A percentile compares a stretch with the other conserved stretches of the same genome.
phyloP scores from a whole-genome alignment of 352 stramenopile species.

The Phytophthora pini region DNA sequence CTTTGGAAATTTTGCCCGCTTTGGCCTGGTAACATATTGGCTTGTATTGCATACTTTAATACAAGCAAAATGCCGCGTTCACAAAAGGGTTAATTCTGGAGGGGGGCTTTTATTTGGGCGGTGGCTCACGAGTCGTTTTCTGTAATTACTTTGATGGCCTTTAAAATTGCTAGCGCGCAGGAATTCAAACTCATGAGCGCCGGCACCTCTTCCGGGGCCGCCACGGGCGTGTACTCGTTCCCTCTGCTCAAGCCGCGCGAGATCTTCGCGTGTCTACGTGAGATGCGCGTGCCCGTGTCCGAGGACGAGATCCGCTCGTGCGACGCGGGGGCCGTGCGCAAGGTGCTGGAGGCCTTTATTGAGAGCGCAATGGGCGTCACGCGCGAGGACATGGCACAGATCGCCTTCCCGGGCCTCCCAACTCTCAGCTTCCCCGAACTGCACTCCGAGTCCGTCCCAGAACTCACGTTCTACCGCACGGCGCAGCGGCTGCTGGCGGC shows the following conservation, averaged over 20 bases:
- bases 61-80: too few species aligned
- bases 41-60: too few species aligned
- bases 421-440: slow-evolving; percentile 91
- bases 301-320: slow-evolving; percentile 91
- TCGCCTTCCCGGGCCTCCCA: slow-evolving; percentile 84
- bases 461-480: slow-evolving; percentile 94
- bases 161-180: not conserved
- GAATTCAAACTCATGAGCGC: slow-evolving; percentile 17
- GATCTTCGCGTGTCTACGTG: slow-evolving; percentile 92
- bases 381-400: slow-evolving; percentile 92
- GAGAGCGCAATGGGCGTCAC: slow-evolving; percentile 90
- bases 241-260: slow-evolving; percentile 94
- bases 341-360: slow-evolving; percentile 92
- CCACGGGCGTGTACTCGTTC: slow-evolving; percentile 80
- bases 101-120: too few species aligned
- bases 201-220: not conserved
- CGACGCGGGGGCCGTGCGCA: slow-evolving; percentile 73
- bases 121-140: too few species aligned
- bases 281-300: slow-evolving; percentile 90
- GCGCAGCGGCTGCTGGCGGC: slow-evolving; percentile 90
- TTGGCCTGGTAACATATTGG: too few species aligned
- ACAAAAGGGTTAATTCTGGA: too few species aligned
- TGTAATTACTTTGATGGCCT: too few species aligned
- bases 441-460: slow-evolving; percentile 93
- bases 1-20: too few species aligned